Evolutionary conservation across 2,329 filamentous ascomycete species (phyloP).

Genomic region (Fusarium praegraminearum): DNA sequence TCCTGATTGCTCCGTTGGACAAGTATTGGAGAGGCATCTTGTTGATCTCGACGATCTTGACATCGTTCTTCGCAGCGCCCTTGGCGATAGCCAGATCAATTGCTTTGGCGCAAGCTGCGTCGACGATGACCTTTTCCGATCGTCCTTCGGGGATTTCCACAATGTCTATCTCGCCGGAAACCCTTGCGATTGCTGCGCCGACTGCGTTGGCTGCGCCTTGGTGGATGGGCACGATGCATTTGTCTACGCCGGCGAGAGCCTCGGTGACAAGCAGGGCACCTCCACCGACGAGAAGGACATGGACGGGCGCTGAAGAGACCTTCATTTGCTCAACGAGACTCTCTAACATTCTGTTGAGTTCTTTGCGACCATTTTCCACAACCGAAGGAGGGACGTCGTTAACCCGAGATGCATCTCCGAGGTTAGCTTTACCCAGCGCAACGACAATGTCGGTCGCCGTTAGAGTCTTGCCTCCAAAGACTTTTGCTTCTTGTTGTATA

Average conservation of each 20-base stretch:
- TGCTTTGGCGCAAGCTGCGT: conserved; percentile 54
- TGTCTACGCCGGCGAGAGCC: conserved; percentile 61
- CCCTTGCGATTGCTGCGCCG: conserved; percentile 69
- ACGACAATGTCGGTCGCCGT: conserved; percentile 67
- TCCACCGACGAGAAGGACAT: conserved; percentile 68
- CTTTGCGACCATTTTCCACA: conserved; percentile 44
- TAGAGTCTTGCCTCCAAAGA: conserved; percentile 65
- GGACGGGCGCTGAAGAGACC: conserved; percentile 63
- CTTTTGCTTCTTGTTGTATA: conserved; percentile 60
- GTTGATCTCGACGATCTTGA: conserved; percentile 61
- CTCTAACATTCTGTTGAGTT: conserved; percentile 63
- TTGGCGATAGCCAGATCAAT: conserved; percentile 50
- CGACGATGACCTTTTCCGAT: conserved; percentile 54
- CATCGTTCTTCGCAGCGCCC: conserved; percentile 49
- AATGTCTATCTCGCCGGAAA: conserved; percentile 64
- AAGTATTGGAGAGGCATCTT: conserved; percentile 56
- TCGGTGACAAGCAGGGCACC: conserved; percentile 65
- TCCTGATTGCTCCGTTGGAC: conserved; percentile 51
- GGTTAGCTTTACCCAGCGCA: conserved; percentile 48
- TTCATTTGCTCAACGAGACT: conserved; percentile 67
- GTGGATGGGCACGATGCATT: conserved; percentile 63
- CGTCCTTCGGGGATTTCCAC: conserved; percentile 60
- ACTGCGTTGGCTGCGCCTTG: conserved; percentile 70
- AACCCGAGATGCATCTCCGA: conserved; percentile 51
- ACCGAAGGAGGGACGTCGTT: conserved; percentile 40